Base-by-base conservation (phyloP, 2,329 filamentous ascomycete genomes). In the Penicillium sp. region DNA sequence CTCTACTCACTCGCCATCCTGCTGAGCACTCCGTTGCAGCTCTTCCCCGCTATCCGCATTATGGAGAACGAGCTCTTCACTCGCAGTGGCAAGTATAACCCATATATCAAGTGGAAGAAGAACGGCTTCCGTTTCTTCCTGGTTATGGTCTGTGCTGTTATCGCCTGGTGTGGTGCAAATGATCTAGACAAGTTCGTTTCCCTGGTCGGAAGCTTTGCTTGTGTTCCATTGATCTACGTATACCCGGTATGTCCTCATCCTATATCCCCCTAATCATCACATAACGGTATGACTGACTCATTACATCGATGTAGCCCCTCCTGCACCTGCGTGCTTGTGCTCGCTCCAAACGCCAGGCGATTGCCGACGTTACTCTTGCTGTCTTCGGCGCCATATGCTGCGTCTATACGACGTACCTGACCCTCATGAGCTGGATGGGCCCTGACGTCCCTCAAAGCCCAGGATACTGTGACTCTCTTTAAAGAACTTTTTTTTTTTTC, bases 31-130 rank as follows among this genome's bases (percentile, higher is more conserved):
- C 94, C 94, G 6, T 80, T 99, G 58, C 95, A 99, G 72, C 93
- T 99, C 66, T 99, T 97, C 81, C 94, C 94, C 0, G 94, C 94
- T 43, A 97, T 99, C 69, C 89, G 93, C 71, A 99, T 99, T 70
- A 91, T 91, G 35, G 93, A 96, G 77, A 96, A 96, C 67, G 91
- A 92, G 65, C 82, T 97, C 7, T 99, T 97, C 75, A 96, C 90
- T 25, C 84, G 89, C 71, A 96, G 92, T 62, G 93, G 94, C 67
- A 99, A 99, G 77, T 96, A 97, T 79, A 97, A 97, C 72, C 93
- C 92, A 0, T 94, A 91, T 72, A 96, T 99, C 81, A 99, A 99
- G 80, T 99, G 94, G 94, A 90, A 97, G 82, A 99, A 99, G 86
- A 99, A 99, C 68, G 80, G 89, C 35, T 99, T 96, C 81, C 89